Evolutionary conservation across 768 basidiomycete species (phyloP), one percentile per base, ranked within the genome.

Genomic region (Tephrocybe sp.): DNA sequence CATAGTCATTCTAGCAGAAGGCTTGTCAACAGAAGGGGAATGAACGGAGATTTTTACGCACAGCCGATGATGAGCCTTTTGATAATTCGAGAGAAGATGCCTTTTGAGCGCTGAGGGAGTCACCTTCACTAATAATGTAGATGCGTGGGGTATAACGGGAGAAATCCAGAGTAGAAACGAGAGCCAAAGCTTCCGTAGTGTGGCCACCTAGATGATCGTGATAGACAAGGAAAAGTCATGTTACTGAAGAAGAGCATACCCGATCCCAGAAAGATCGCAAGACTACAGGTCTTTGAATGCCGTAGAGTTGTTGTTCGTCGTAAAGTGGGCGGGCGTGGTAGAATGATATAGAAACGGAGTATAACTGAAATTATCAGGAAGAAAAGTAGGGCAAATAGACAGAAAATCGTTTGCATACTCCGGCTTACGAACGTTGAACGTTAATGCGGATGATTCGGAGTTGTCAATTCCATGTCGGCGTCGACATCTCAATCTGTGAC

Each of bases 191-290:
- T 73, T 99, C 97, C 53, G 79, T 84, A 13, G 94, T 97, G 69
- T 99, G 97, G 0, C 97, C 97, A 37, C 97, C 96, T 98, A 62
- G 27, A 50, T 25, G 30, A 35, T 39, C 45, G 46, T 51, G 55
- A 34, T 53, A 36, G 6, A 48, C 49, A 16, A 49, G 31, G 22
- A 27, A 16, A 15, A 34, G 28, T 9, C 37, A 42, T 18, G 5
- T 43, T 5, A n/a, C 31, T n/a, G n/a, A 16, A 24, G 28, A 43
- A 13, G 32, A 49, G 18, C 75, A 61, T 60, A 89, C 95, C 95
- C 64, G 96, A 98, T 49, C 96, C 96, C 11, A 98, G 80, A 61
- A 98, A 97, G 44, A 97, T 82, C 3, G 89, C 93, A 13, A 97
- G 69, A 30, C 64, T 71, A 45, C 72, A 69, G 3, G 62, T 65